Base-by-base conservation (phyloP, 495 filamentous ascomycete species). In the Trichoderma orchidacearum region DNA sequence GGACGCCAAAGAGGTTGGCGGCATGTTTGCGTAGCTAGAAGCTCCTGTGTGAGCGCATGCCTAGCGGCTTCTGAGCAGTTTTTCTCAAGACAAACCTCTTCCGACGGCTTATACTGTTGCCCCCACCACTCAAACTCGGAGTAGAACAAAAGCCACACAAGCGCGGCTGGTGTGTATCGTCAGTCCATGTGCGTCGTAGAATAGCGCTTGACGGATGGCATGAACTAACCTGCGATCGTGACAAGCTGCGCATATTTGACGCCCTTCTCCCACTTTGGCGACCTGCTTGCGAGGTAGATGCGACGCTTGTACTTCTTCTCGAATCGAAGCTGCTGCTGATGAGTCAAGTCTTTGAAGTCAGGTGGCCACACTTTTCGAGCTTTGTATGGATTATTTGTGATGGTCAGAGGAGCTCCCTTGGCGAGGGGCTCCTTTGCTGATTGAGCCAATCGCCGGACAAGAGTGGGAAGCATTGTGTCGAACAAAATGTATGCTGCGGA, bases 301-400 rank as follows among this genome's bases (percentile, higher is more conserved):
- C 85, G 76, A 31, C 86, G 75, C 58, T 85, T 84, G 68, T 86
- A 88, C 58, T 83, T 80, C 56, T 83, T 81, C 67, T 94, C 89
- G 58, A 91, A 81, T 5, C 84, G 80, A 70, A 97, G 93, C 66
- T 96, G 86, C 62, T 97, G 84, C 65, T 86, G 90, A 15, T 73
- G 69, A 4, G 84, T 82, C 52, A 99, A 80, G 64, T 87, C 85
- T 52, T 72, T 72, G 75, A 97, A 90, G 68, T 96, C 89, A 2
- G 93, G 93, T 21, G 93, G 93, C 94, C 94, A 99, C 68, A 81
- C 70, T 58, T 84, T 85, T 68, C 90, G 89, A n/a, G 88, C 85
- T 66, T 81, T 83, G 78, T 86, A 90, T 1, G 73, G 80, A 60
- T 79, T 84, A 13, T 51, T 59, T 28, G 60, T 64, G 13, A 59